Percentiles rank a stretch among this genome's conserved stretches.
phyloP scores from a whole-genome alignment of 2,329 filamentous ascomycete genomes.

The Penicillium frequentans region DNA sequence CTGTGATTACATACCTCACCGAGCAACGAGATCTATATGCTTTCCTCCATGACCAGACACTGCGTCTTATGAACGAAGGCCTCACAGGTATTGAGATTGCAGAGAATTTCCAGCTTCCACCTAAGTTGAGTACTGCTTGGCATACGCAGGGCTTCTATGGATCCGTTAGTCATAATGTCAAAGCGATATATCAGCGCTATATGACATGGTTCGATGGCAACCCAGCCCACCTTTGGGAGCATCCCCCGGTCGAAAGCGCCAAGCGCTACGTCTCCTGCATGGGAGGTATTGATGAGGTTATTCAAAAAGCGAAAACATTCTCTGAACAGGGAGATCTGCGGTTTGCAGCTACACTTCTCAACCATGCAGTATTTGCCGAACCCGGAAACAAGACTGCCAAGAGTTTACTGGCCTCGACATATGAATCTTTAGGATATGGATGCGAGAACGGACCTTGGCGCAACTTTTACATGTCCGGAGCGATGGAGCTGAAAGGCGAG shows the following conservation, averaged over 20 bases:
- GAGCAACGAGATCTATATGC: conserved; percentile 43
- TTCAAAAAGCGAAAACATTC: neutral
- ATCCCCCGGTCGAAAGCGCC: neutral
- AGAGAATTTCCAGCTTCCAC: conserved; percentile 35
- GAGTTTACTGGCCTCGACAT: neutral
- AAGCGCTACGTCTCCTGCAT: neutral
- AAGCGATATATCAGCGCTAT: conserved; percentile 18
- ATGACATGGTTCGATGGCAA: conserved; percentile 25
- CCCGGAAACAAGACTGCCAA: neutral
- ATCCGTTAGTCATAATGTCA: conserved; percentile 16
- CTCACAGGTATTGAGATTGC: conserved; percentile 40
- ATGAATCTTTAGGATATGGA: neutral
- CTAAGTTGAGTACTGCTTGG: conserved; percentile 28
- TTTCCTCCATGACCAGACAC: conserved; percentile 43
- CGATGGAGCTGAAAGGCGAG: neutral
- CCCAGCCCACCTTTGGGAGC: conserved; percentile 8
- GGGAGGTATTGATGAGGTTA: neutral
- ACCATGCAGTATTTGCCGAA: neutral
- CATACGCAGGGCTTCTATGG: conserved; percentile 39
- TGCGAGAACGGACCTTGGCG: neutral
- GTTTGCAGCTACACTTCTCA: neutral
- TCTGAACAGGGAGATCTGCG: neutral
- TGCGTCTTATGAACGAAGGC: conserved; percentile 40
- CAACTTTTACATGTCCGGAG: neutral
- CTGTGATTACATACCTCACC: neutral